Evolutionary conservation across 768 basidiomycete genomes (phyloP).

Genomic region (Phlegmacium glaucopus): DNA sequence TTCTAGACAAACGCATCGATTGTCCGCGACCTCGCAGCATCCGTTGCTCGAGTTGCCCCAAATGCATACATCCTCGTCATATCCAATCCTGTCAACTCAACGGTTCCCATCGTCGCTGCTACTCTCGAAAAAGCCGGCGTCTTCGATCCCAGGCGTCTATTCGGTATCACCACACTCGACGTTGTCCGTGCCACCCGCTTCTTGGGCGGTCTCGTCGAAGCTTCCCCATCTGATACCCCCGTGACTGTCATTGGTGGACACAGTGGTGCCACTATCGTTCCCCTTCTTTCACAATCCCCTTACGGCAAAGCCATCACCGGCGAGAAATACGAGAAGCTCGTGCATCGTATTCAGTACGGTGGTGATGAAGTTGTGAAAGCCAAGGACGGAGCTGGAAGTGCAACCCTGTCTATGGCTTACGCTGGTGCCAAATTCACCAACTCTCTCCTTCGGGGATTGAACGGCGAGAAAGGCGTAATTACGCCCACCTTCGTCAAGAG

Average conservation of each 20-base stretch:
- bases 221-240: slow-evolving; percentile 60
- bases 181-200: slow-evolving; percentile 96
- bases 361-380: slow-evolving; percentile 99
- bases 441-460: slow-evolving; percentile 78
- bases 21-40: slow-evolving; percentile 91
- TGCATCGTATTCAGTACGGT: slow-evolving; percentile 94
- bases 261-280: slow-evolving; percentile 96
- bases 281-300: slow-evolving; percentile 81
- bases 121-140: slow-evolving; percentile 90
- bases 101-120: slow-evolving; percentile 94
- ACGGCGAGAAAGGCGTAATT: slow-evolving; percentile 84
- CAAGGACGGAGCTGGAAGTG: slow-evolving; percentile 92
- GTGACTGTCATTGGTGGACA: slow-evolving; percentile 95
- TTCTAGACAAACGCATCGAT: slow-evolving; percentile 93
- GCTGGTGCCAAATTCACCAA: slow-evolving; percentile 91
- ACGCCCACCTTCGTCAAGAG: slow-evolving; percentile 89
- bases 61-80: slow-evolving; percentile 95
- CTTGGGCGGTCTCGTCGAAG: slow-evolving; percentile 66
- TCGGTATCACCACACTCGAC: slow-evolving; percentile 98
- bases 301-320: slow-evolving; percentile 72
- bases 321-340: slow-evolving; percentile 72
- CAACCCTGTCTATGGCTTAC: slow-evolving; percentile 93
- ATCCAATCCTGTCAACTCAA: slow-evolving; percentile 98
- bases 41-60: slow-evolving; percentile 82
- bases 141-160: slow-evolving; percentile 84